Conservation (phyloP, 257 asterid species). For the Capsicum rhomboideum region DNA sequence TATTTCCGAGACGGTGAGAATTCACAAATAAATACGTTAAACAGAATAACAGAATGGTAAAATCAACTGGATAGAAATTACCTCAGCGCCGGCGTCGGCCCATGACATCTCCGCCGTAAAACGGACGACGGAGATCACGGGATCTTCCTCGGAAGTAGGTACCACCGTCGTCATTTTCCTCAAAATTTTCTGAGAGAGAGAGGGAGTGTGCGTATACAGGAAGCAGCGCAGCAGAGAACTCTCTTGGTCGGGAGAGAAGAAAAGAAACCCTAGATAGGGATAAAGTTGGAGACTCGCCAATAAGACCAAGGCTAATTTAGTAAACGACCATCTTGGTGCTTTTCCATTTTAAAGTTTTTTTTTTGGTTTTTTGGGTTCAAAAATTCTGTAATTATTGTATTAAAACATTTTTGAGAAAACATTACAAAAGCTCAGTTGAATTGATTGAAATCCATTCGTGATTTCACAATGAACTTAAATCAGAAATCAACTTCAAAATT, state of each 20-base stretch:
- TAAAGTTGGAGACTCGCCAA: background rate
- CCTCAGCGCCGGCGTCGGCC: slow-evolving; percentile 96
- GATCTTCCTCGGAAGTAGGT: slow-evolving; percentile 92
- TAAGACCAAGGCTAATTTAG: background rate
- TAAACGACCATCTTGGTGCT: background rate
- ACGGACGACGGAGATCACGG: slow-evolving; percentile 66
- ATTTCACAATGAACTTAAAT: background rate
- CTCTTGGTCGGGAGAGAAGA: background rate
- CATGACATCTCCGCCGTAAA: slow-evolving; percentile 79
- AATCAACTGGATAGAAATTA: background rate
- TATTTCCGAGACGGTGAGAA: background rate
- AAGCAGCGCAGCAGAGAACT: slow-evolving; percentile 4
- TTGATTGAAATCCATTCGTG: too few relatives aligned
- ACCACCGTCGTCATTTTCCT: slow-evolving; percentile 75
- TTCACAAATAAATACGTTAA: background rate
- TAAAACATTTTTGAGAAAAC: too few relatives aligned
- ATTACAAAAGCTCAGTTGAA: too few relatives aligned
- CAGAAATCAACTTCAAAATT: background rate
- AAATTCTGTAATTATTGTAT: too few relatives aligned
- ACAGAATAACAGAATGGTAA: background rate
- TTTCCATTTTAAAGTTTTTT: background rate
- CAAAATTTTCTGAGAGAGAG: background rate
- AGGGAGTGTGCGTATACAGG: background rate
- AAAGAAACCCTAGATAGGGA: slow-evolving; percentile 19
- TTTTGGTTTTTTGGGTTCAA: too few relatives aligned